These are phyloP conservation scores for Naganishia liquefaciens DNA, from an alignment of 1,284 basidiomycete species.

Conservation along the genomic window DNA sequence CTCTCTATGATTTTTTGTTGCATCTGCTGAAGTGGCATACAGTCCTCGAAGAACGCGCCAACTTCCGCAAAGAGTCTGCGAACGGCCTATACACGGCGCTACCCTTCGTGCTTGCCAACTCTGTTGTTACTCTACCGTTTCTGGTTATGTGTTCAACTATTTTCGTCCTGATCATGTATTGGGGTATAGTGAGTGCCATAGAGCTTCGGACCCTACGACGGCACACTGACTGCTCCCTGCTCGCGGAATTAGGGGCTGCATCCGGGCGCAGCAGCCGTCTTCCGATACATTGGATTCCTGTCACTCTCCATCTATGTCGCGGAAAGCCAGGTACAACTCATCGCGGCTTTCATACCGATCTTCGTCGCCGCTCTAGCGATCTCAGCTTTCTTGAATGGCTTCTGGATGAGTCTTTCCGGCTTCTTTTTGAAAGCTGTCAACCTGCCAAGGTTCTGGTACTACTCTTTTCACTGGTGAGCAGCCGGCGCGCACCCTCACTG, in stretches of 20 bases:
- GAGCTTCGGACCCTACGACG: neutral
- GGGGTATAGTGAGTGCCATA: constrained; percentile 31
- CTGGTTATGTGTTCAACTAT: constrained; percentile 43
- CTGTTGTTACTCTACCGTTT: constrained; percentile 48
- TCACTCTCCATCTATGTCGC: constrained; percentile 60
- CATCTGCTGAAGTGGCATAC: constrained; percentile 29
- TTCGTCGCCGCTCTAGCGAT: constrained; percentile 65
- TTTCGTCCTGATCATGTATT: constrained; percentile 38
- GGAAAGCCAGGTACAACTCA: constrained; percentile 41
- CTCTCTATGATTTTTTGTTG: neutral
- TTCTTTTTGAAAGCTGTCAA: constrained; percentile 59
- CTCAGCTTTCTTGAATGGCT: constrained; percentile 60
- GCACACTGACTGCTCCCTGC: neutral
- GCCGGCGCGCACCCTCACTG: neutral
- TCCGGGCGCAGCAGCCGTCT: constrained; percentile 58
- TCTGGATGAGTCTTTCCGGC: constrained; percentile 60
- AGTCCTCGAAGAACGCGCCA: constrained; percentile 50
- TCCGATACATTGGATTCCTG: constrained; percentile 61
- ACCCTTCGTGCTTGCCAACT: constrained; percentile 42
- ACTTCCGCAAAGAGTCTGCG: constrained; percentile 46
- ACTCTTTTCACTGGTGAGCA: constrained; percentile 58
- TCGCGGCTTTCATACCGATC: constrained; percentile 54
- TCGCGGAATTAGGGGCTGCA: constrained; percentile 55
- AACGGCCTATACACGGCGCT: constrained; percentile 48
- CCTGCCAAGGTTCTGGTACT: constrained; percentile 64